Conservation (phyloP, 2,329 filamentous ascomycete genomes). For the Verticillium zaregamsianum region DNA sequence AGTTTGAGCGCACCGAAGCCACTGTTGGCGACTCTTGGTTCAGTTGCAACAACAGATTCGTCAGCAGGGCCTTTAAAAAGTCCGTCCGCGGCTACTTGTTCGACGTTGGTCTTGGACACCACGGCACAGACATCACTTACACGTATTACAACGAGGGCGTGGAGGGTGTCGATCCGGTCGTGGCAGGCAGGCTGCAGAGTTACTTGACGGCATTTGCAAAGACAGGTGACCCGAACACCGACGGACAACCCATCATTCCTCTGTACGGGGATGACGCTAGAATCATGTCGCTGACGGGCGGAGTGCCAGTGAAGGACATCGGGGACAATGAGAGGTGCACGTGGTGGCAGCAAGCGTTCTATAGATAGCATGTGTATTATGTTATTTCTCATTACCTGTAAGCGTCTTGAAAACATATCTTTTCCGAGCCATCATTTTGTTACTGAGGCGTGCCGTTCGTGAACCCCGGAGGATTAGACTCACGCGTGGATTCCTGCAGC, state of each 20-base stretch:
- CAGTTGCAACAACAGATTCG: constrained; percentile 46
- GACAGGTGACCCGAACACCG: constrained; percentile 21
- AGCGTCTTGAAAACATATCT: neutral
- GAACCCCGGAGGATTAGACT: neutral
- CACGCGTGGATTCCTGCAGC: neutral
- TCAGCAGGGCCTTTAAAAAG: constrained; percentile 39
- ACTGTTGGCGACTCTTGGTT: constrained; percentile 37
- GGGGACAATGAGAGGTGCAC: constrained; percentile 21
- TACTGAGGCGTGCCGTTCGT: neutral
- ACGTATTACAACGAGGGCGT: constrained; percentile 40
- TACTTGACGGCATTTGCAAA: constrained; percentile 26
- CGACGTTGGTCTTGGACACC: constrained; percentile 42
- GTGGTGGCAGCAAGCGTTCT: constrained; percentile 17
- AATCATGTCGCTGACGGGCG: constrained; percentile 7
- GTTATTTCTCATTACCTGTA: neutral
- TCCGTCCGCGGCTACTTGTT: constrained; percentile 46
- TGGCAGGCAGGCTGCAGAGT: constrained; percentile 24
- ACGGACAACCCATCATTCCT: constrained; percentile 6
- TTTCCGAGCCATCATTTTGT: neutral
- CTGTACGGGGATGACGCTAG: constrained; percentile 8
- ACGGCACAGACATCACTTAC: constrained; percentile 45
- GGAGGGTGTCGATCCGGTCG: constrained; percentile 16
- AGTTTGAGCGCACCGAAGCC: constrained; percentile 32
- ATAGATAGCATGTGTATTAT: neutral
- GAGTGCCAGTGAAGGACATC: constrained; percentile 4